Evolutionary conservation across 371 early-diverging fungal genomes (phyloP).

Genomic region (Entomophthora muscae): DNA sequence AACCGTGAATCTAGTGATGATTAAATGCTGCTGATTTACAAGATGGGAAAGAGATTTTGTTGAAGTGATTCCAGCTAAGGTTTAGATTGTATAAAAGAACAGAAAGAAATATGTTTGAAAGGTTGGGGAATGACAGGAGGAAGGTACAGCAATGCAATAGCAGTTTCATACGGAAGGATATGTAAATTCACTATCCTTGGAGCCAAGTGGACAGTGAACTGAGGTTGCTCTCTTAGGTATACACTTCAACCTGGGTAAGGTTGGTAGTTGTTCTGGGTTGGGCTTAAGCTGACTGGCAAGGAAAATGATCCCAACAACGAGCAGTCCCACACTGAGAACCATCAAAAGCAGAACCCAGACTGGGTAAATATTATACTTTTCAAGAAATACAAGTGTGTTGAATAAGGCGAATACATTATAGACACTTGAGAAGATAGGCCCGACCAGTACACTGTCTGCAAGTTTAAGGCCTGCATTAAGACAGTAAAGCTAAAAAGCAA

Average conservation of each 20-base stretch:
- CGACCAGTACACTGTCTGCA: slow-evolving; percentile 42
- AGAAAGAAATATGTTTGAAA: too few relatives aligned
- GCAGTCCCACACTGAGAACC: slow-evolving; percentile 25
- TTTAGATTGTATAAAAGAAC: too few relatives aligned
- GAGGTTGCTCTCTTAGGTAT: background rate
- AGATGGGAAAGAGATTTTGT: too few relatives aligned
- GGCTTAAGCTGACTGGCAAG: slow-evolving; percentile 1
- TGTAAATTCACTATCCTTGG: background rate
- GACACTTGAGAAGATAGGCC: slow-evolving; percentile 48
- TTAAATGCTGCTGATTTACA: too few relatives aligned
- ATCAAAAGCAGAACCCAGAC: slow-evolving; percentile 35
- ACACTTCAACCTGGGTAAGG: slow-evolving; percentile 18
- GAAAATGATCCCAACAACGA: background rate
- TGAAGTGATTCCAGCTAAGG: too few relatives aligned
- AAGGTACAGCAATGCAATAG: too few relatives aligned
- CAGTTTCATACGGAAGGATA: too few relatives aligned
- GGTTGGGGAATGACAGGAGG: too few relatives aligned
- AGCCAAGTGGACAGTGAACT: background rate
- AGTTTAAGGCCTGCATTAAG: slow-evolving; percentile 42
- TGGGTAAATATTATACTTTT: slow-evolving; percentile 32
- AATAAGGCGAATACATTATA: slow-evolving; percentile 42
- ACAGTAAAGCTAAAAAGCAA: slow-evolving; percentile 34
- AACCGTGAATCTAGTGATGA: too few relatives aligned
- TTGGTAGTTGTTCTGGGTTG: background rate
- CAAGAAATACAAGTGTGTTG: slow-evolving; percentile 41